Conservation (phyloP, 2,329 filamentous ascomycete genomes). For the Ilyonectria robusta region DNA sequence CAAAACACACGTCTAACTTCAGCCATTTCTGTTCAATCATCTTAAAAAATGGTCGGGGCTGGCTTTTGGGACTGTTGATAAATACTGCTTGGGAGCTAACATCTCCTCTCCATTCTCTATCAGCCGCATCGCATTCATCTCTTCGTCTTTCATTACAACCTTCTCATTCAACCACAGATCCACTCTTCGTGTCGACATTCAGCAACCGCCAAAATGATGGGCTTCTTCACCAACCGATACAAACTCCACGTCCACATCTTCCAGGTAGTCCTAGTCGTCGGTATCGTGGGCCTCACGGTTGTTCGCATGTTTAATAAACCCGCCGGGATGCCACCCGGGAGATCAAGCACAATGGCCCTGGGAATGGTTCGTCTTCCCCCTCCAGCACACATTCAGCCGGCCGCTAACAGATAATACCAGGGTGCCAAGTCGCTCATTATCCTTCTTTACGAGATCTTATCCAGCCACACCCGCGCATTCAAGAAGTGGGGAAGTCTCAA, state of each 20-base stretch:
- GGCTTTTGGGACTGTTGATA: not conserved
- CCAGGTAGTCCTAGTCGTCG: conserved; percentile 5
- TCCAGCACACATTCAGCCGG: too few species aligned
- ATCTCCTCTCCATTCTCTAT: not conserved
- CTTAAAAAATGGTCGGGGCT: not conserved
- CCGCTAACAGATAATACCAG: conserved; percentile 31
- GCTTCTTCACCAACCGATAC: conserved; percentile 13
- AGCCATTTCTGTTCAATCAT: not conserved
- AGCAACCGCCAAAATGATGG: conserved; percentile 8
- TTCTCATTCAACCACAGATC: not conserved
- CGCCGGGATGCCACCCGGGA: conserved; percentile 3
- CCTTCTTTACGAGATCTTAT: conserved; percentile 58
- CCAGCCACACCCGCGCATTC: conserved; percentile 51
- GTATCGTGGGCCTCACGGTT: conserved; percentile 9
- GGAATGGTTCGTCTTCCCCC: conserved; percentile 18
- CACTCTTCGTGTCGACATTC: not conserved
- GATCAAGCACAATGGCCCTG: conserved; percentile 23
- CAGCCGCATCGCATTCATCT: not conserved
- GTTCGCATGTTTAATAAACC: conserved; percentile 14
- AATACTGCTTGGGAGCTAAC: conserved; percentile 2
- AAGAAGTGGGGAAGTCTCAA: conserved; percentile 57
- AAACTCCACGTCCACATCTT: conserved; percentile 20
- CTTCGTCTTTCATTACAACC: not conserved
- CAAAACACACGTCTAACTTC: conserved; percentile 8
- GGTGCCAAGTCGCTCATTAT: conserved; percentile 57